These are phyloP conservation scores for Cyclanthera cordifolia DNA, from an alignment of 306 rosid genomes.

Conservation along the genomic window DNA sequence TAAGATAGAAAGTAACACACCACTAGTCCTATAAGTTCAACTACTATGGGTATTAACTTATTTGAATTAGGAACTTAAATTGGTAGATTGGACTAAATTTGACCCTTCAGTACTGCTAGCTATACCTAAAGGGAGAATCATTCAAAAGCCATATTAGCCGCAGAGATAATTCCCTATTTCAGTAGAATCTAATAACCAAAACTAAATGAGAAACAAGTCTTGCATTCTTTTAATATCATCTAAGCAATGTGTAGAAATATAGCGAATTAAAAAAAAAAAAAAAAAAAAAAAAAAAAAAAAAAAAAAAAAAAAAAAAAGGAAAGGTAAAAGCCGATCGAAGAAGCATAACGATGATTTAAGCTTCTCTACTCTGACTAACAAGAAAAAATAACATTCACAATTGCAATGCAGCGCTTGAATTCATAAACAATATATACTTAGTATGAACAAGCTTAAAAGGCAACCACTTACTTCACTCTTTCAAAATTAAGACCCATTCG, in stretches of 20 bases:
- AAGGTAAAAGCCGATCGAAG: not conserved
- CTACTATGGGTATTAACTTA: not conserved
- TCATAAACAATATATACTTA: not conserved
- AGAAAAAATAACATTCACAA: not conserved
- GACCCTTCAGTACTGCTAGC: not conserved
- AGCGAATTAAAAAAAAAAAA: not conserved
- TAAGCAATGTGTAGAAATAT: not conserved
- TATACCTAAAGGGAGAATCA: not conserved
- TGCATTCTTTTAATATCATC: not conserved
- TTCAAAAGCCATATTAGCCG: not conserved
- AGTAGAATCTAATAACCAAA: not conserved
- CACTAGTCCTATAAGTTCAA: not conserved
- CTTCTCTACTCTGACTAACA: not conserved
- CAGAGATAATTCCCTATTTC: not conserved
- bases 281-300: not conserved
- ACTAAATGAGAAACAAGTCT: not conserved
- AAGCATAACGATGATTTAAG: not conserved
- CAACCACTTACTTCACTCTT: slow-evolving; percentile 62
- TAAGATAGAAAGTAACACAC: not conserved
- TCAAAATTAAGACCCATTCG: slow-evolving; percentile 89
- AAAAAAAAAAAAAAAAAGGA: not conserved
- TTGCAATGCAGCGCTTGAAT: not conserved
- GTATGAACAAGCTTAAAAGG: not conserved
- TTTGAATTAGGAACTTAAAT: not conserved
- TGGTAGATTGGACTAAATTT: not conserved